Conservation (phyloP, 768 basidiomycete species). For the Boletus subparvulus region DNA sequence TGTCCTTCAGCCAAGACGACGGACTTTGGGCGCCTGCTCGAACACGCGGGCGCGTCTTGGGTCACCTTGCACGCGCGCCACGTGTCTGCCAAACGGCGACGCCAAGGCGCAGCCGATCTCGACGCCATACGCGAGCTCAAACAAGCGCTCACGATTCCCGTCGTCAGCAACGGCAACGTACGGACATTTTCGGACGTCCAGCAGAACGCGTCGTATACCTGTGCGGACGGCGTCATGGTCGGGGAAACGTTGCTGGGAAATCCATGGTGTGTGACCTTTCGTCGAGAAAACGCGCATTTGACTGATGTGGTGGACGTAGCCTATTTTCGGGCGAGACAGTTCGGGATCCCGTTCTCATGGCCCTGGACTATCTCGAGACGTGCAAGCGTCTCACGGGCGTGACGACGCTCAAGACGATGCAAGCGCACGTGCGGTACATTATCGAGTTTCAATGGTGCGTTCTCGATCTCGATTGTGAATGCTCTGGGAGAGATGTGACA, state of each 20-base stretch:
- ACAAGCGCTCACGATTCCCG: conserved; percentile 49
- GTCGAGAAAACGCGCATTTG: neutral
- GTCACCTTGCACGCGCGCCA: conserved; percentile 73
- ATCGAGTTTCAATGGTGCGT: conserved; percentile 67
- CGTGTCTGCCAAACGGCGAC: conserved; percentile 64
- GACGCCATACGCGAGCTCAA: conserved; percentile 57
- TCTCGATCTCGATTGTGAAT: neutral
- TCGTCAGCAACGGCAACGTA: conserved; percentile 82
- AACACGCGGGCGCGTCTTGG: conserved; percentile 67
- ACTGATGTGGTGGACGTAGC: conserved; percentile 35
- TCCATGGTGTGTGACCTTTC: conserved; percentile 52
- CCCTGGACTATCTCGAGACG: conserved; percentile 66
- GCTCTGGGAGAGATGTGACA: neutral
- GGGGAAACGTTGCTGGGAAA: conserved; percentile 76
- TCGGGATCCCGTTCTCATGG: conserved; percentile 66
- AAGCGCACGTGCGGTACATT: conserved; percentile 67
- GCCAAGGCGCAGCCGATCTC: conserved; percentile 72
- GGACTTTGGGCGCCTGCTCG: conserved; percentile 55
- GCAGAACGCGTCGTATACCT: conserved; percentile 52
- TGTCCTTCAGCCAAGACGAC: conserved; percentile 55
- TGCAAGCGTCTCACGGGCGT: conserved; percentile 54
- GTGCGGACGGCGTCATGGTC: conserved; percentile 78
- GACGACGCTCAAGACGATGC: conserved; percentile 48
- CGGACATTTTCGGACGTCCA: conserved; percentile 55
- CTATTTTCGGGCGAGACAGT: conserved; percentile 50